Evolutionary conservation across 306 rosid species (phyloP).

Genomic region (Citrullus colocynthis): DNA sequence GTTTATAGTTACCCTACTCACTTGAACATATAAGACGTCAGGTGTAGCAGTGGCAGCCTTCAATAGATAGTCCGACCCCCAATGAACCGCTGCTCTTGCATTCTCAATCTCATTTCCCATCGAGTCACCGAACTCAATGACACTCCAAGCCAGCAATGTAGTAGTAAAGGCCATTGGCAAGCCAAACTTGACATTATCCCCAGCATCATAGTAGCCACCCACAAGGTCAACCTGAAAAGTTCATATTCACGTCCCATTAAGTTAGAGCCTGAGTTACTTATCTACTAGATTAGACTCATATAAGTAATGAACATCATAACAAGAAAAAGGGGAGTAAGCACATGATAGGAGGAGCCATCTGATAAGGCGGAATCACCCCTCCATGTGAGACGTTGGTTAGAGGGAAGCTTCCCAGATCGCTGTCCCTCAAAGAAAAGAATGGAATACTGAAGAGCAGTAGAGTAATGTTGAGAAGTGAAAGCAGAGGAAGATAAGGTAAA

Average conservation of each 20-base stretch:
- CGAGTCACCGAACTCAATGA: slow-evolving; percentile 63
- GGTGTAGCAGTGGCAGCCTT: slow-evolving; percentile 70
- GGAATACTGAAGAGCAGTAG: slow-evolving; percentile 58
- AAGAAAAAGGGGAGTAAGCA: slow-evolving; percentile 6
- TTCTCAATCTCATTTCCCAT: slow-evolving; percentile 47
- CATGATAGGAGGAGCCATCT: slow-evolving; percentile 77
- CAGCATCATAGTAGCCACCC: slow-evolving; percentile 96
- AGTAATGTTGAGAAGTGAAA: slow-evolving; percentile 51
- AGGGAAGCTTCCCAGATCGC: slow-evolving; percentile 59
- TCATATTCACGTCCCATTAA: neutral
- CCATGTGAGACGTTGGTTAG: slow-evolving; percentile 52
- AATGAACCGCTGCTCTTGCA: slow-evolving; percentile 56
- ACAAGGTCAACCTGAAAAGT: slow-evolving; percentile 58
- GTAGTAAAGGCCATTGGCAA: slow-evolving; percentile 89
- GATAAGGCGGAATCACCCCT: slow-evolving; percentile 69
- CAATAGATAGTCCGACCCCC: slow-evolving; percentile 71
- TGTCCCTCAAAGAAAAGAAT: slow-evolving; percentile 85
- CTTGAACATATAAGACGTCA: slow-evolving; percentile 75
- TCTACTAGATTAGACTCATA: neutral
- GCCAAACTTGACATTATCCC: slow-evolving; percentile 85
- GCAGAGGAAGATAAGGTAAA: slow-evolving; percentile 17
- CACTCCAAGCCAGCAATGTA: slow-evolving; percentile 82
- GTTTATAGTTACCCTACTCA: slow-evolving; percentile 14
- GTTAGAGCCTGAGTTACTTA: neutral
- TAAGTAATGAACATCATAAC: neutral